Evolutionary conservation across 1,284 basidiomycete genomes (phyloP), one percentile per base, ranked within the genome.

Genomic region (Thelephora terrestris): DNA sequence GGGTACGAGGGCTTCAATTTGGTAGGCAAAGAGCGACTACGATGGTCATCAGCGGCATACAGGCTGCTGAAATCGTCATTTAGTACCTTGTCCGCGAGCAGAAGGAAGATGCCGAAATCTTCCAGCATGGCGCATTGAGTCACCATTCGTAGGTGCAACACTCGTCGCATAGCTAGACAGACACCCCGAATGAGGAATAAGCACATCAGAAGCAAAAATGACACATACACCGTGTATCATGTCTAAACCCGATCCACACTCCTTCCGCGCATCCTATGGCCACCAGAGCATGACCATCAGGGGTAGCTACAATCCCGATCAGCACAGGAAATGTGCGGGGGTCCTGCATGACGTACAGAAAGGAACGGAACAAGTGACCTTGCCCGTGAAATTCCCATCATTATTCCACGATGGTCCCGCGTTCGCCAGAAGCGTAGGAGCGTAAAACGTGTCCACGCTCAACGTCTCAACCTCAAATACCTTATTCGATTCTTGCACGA

Each of bases 241-340:
- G 85, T 27, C 90, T 78, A 64, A 96, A 84, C 0, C 94, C 95
- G 54, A 98, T 95, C 91, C 92, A 98, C 2, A 98, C 90, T 34
- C 95, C 95, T 59, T 97, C 91, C 0, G 89, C 84, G 64, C 93
- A 96, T 18, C 94, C 94, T 55, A 97, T 84, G 0, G 94, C 92
- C 17, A 97, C 85, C 16, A 98, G 73, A 2, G 79, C 77, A 39
- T 91, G 79, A 4, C 87, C 82, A 62, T 97, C 91, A 5, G 79
- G 73, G 2, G 91, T 91, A 47, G 75, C 87, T 90, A 52, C 5
- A 52, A 47, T 16, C 49, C 52, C 16, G 43, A 32, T 42, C 51
- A 47, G 10, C 14, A 29, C 35, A 17, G 10, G 20, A 43, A 43
- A 35, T 45, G 10, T 42, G 32, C 5, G 47, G 20, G 20, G 16